phyloP scores from a whole-genome alignment of 2,329 filamentous ascomycete species.

The Ascochyta koolunga region DNA sequence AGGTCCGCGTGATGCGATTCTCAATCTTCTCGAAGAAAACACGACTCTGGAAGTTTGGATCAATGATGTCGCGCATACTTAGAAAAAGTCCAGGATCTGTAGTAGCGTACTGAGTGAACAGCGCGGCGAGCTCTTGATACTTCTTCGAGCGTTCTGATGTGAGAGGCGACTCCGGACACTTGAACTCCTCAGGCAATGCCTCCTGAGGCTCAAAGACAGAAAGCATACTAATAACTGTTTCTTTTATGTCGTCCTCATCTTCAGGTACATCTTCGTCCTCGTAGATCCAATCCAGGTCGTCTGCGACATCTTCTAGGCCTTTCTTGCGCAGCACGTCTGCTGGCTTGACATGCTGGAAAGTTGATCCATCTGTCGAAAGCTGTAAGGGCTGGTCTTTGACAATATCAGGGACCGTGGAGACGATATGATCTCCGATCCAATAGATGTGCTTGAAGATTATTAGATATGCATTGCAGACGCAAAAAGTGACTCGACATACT shows the following conservation, averaged over 20 bases:
- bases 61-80: conserved; percentile 36
- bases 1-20: conserved; percentile 33
- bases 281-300: conserved; percentile 39
- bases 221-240: conserved; percentile 43
- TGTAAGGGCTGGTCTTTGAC: conserved; percentile 36
- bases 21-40: conserved; percentile 47
- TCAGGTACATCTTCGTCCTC: conserved; percentile 35
- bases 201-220: conserved; percentile 46
- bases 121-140: conserved; percentile 37
- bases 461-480: neutral
- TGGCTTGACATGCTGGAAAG: conserved; percentile 38
- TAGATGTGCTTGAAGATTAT: conserved; percentile 43
- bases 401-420: conserved; percentile 29
- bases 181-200: conserved; percentile 44
- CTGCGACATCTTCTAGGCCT: conserved; percentile 35
- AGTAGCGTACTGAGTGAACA: conserved; percentile 38
- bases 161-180: conserved; percentile 30
- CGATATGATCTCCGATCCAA: conserved; percentile 46
- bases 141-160: conserved; percentile 39
- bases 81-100: conserved; percentile 36
- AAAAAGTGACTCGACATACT: conserved; percentile 23
- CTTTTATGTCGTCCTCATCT: conserved; percentile 38
- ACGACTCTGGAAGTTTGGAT: conserved; percentile 39
- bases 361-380: conserved; percentile 41
- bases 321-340: conserved; percentile 37